These are phyloP conservation scores for Nakaseomyces delphensis DNA, from an alignment of 1,139 yeast genomes.

Conservation along the genomic window DNA sequence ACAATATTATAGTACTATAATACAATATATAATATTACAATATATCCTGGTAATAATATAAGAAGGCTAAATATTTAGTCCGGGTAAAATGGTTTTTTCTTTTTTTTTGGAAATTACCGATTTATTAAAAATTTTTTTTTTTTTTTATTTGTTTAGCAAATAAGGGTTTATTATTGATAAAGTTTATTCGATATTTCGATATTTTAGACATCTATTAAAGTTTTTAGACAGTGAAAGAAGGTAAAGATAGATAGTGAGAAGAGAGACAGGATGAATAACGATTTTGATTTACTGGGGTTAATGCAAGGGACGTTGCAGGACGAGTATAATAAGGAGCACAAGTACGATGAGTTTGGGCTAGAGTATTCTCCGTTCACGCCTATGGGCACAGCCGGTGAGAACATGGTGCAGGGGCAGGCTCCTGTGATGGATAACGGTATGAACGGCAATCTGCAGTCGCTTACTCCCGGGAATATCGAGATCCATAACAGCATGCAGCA, in stretches of 20 bases:
- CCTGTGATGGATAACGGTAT: not conserved
- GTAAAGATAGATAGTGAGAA: not conserved
- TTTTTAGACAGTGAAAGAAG: not conserved
- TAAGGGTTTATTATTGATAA: too few species aligned
- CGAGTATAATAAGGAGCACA: not conserved
- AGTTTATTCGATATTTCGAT: too few species aligned
- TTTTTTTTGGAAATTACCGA: too few species aligned
- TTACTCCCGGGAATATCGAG: constrained; percentile 5
- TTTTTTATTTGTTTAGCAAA: too few species aligned
- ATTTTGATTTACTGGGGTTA: constrained; percentile 3
- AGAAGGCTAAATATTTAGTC: too few species aligned
- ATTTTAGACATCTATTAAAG: not conserved
- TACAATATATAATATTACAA: too few species aligned
- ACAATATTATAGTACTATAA: too few species aligned
- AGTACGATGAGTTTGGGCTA: constrained; percentile 3
- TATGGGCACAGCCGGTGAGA: not conserved
- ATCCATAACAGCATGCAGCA: constrained; percentile 2
- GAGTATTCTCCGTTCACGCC: constrained; percentile 6
- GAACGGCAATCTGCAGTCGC: not conserved
- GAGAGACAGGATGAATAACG: constrained; percentile 3
- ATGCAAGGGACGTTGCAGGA: constrained; percentile 4
- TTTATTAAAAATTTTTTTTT: too few species aligned
- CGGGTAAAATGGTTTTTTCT: too few species aligned
- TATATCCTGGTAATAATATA: too few species aligned
- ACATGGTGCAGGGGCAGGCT: not conserved